Conservation (phyloP, 345 rosid species). For the Zanthoxylum bungeanum region DNA sequence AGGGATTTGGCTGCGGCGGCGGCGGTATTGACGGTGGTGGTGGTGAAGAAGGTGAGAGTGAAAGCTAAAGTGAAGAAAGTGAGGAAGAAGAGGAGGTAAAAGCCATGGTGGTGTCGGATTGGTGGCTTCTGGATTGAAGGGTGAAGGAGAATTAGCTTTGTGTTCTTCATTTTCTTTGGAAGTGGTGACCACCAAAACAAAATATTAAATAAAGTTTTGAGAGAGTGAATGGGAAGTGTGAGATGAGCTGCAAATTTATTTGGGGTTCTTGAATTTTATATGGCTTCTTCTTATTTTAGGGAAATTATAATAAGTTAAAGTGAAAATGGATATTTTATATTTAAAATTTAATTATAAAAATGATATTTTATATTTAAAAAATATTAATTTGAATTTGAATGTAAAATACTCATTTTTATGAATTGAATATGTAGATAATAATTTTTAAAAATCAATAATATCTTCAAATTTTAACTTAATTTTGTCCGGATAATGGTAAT, state of each 20-base stretch:
- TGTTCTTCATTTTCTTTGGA: slow-evolving; percentile 51
- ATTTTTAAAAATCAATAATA: too few species aligned
- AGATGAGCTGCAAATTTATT: neutral
- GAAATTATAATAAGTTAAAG: too few species aligned
- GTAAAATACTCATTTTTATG: too few species aligned
- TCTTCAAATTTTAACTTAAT: too few species aligned
- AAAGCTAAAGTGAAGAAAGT: slow-evolving; percentile 70
- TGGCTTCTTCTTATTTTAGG: neutral
- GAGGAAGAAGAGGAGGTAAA: slow-evolving; percentile 53
- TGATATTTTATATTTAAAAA: too few species aligned
- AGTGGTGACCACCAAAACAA: too few species aligned
- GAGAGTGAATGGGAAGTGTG: neutral
- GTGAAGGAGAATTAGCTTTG: slow-evolving; percentile 79
- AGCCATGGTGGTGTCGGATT: slow-evolving; percentile 41
- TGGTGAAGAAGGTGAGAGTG: slow-evolving; percentile 58
- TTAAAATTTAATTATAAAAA: too few species aligned
- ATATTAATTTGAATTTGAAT: too few species aligned
- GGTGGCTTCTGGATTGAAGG: slow-evolving; percentile 55
- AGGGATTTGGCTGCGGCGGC: slow-evolving; percentile 29
- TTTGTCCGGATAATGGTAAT: too few species aligned
- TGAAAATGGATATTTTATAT: too few species aligned
- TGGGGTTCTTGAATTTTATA: neutral
- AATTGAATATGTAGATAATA: too few species aligned
- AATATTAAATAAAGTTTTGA: too few species aligned
- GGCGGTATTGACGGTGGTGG: slow-evolving; percentile 26